Conservation (phyloP, 2,329 filamentous ascomycete genomes). For the Nannizziopsis arthrosporioides region DNA sequence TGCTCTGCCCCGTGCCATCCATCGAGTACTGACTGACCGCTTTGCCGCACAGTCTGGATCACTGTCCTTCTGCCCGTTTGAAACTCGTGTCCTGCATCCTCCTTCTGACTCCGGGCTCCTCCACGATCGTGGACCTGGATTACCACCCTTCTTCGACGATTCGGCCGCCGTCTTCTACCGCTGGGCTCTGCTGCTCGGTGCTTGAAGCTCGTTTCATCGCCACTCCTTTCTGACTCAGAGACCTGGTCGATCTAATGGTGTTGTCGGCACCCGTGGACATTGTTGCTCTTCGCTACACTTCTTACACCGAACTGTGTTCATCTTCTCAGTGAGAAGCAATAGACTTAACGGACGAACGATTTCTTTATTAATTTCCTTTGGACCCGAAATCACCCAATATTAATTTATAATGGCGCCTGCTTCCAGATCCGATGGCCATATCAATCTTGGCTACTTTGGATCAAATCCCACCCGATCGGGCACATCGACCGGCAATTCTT, state of each 20-base stretch:
- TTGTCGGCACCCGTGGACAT: slow-evolving; percentile 4
- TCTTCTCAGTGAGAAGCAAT: slow-evolving; percentile 12
- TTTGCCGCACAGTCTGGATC: too few relatives aligned
- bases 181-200: too few relatives aligned
- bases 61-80: slow-evolving; percentile 3
- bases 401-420: slow-evolving; percentile 89
- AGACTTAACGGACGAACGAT: slow-evolving; percentile 3
- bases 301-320: slow-evolving; percentile 1
- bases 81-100: too few relatives aligned
- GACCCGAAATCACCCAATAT: slow-evolving; percentile 2
- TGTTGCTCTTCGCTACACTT: slow-evolving; percentile 1
- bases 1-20: too few relatives aligned
- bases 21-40: too few relatives aligned
- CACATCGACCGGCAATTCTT: slow-evolving; percentile 68
- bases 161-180: too few relatives aligned
- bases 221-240: background rate
- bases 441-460: slow-evolving; percentile 71
- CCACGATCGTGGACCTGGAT: background rate
- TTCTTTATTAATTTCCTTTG: slow-evolving; percentile 1
- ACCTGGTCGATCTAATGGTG: slow-evolving; percentile 7
- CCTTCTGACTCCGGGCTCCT: background rate
- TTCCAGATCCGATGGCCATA: slow-evolving; percentile 63
- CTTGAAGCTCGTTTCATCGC: slow-evolving; percentile 1
- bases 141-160: background rate
- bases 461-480: slow-evolving; percentile 59